phyloP scores from a whole-genome alignment of 1,284 basidiomycete species.

The Tilletia caries region DNA sequence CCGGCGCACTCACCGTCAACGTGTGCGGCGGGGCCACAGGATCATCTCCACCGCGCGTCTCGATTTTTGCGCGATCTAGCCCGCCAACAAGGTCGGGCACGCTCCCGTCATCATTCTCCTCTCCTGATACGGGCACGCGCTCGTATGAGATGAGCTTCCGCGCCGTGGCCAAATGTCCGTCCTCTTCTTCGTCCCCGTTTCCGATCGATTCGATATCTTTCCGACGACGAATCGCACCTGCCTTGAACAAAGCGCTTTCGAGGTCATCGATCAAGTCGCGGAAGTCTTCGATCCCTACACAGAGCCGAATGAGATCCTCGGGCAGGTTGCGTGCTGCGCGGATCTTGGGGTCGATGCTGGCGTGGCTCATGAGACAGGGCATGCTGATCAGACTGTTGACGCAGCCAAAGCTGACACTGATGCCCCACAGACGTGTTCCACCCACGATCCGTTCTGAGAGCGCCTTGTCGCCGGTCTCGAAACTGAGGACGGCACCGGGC shows the following conservation, averaged over 20 bases:
- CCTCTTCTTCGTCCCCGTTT: constrained; percentile 62
- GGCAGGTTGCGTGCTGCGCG: constrained; percentile 90
- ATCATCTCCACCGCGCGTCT: constrained; percentile 44
- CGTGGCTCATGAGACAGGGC: constrained; percentile 99
- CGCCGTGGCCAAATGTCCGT: constrained; percentile 32
- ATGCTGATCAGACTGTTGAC: constrained; percentile 98
- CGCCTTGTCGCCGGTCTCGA: constrained; percentile 86
- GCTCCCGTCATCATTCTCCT: constrained; percentile 29
- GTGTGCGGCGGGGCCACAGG: constrained; percentile 27
- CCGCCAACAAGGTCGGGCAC: constrained; percentile 32
- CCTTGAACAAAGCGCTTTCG: constrained; percentile 82
- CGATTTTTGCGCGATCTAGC: constrained; percentile 35
- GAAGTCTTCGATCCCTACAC: constrained; percentile 95
- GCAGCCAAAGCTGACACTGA: constrained; percentile 95
- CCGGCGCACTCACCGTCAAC: constrained; percentile 64
- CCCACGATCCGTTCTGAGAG: constrained; percentile 90
- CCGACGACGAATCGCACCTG: constrained; percentile 69
- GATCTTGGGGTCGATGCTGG: constrained; percentile 89
- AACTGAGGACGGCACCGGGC: constrained; percentile 88
- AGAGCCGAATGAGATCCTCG: constrained; percentile 94
- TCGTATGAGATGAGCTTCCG: constrained; percentile 12
- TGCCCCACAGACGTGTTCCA: constrained; percentile 89
- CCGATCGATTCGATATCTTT: constrained; percentile 56
- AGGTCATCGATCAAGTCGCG: constrained; percentile 91
- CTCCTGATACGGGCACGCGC: constrained; percentile 14